phyloP scores from a whole-genome alignment of 805 yeast species.

The Starmerella bacillaris region DNA sequence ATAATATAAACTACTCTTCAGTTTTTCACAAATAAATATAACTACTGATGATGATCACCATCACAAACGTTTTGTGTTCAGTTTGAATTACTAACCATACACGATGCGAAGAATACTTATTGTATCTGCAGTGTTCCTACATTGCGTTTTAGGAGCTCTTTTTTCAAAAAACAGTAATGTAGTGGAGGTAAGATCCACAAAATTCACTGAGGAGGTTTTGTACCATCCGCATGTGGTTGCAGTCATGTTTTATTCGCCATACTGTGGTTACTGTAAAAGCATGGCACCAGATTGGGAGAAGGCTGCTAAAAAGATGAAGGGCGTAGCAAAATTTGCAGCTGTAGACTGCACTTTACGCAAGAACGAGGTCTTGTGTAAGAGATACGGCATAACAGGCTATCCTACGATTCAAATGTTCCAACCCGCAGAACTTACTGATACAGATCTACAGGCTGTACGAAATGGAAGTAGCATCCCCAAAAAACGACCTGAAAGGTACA shows the following conservation, averaged over 20 bases:
- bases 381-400: conserved; percentile 50
- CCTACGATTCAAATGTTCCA: conserved; percentile 74
- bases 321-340: conserved; percentile 41
- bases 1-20: no score
- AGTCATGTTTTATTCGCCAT: conserved; percentile 89
- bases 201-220: conserved; percentile 49
- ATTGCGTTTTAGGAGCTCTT: no score
- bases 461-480: conserved; percentile 15
- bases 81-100: no score
- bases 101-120: no score
- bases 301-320: conserved; percentile 41
- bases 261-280: conserved; percentile 95
- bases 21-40: no score
- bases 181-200: conserved; percentile 18
- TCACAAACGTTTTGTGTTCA: no score
- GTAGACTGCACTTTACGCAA: conserved; percentile 64
- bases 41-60: no score
- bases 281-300: conserved; percentile 46
- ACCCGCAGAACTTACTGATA: conserved; percentile 46
- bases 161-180: conserved; percentile 12
- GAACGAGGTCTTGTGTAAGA: conserved; percentile 54
- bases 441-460: conserved; percentile 17
- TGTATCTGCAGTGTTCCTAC: no score
- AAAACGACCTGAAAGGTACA: conserved; percentile 17
- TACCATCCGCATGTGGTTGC: conserved; percentile 59